Conservation (phyloP, 2,329 filamentous ascomycete species). For the Tolypocladium tropicale region DNA sequence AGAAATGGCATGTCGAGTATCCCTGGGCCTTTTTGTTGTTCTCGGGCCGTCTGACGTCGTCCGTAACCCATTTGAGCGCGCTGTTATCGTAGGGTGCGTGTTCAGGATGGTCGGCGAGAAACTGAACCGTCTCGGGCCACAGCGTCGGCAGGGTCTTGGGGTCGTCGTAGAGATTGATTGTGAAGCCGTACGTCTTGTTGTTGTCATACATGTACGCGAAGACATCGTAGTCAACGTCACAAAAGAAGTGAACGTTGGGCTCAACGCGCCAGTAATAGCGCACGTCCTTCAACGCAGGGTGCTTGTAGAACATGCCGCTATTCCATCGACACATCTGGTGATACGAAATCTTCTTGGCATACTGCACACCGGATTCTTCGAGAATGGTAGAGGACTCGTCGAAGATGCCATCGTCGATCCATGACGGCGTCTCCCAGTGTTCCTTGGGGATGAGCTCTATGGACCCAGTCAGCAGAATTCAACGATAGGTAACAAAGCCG, state of each 20-base stretch:
- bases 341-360: slow-evolving; percentile 80
- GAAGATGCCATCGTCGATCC: slow-evolving; percentile 86
- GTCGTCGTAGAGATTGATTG: slow-evolving; percentile 91
- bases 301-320: slow-evolving; percentile 94
- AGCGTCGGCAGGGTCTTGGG: slow-evolving; percentile 76
- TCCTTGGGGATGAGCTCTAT: slow-evolving; percentile 82
- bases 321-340: slow-evolving; percentile 99
- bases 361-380: slow-evolving; percentile 78
- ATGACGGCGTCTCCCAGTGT: slow-evolving; percentile 85
- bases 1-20: slow-evolving; percentile 98
- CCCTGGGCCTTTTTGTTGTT: slow-evolving; percentile 77
- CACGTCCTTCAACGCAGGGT: slow-evolving; percentile 70
- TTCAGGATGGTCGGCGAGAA: slow-evolving; percentile 73
- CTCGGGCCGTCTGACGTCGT: slow-evolving; percentile 64
- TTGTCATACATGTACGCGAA: slow-evolving; percentile 97
- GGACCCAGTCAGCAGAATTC: not conserved
- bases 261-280: slow-evolving; percentile 99
- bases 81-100: slow-evolving; percentile 68
- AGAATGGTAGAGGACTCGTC: slow-evolving; percentile 75
- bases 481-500: not conserved
- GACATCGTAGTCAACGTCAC: slow-evolving; percentile 95
- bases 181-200: slow-evolving; percentile 99
- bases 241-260: slow-evolving; percentile 98
- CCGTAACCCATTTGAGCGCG: slow-evolving; percentile 79
- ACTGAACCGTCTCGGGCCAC: slow-evolving; percentile 94